Evolutionary conservation across 331 rosid genomes (phyloP).

Genomic region (Quercus lobata): DNA sequence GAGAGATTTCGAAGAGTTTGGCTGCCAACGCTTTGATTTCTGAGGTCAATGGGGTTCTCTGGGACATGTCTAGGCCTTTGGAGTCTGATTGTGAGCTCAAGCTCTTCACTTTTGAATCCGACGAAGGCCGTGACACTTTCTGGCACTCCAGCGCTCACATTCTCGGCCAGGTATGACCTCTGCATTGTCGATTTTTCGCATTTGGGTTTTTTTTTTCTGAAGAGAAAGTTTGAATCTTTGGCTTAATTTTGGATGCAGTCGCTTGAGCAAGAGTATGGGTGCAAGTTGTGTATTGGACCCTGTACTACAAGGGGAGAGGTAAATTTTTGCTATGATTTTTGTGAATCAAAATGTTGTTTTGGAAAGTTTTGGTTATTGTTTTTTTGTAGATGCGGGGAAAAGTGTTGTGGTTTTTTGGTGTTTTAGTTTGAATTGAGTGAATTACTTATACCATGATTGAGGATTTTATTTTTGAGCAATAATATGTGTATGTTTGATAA

Average conservation of each 20-base stretch:
- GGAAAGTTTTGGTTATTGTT: background rate
- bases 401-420: background rate
- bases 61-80: slow-evolving; percentile 89
- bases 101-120: slow-evolving; percentile 69
- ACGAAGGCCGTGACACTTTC: slow-evolving; percentile 92
- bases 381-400: background rate
- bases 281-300: slow-evolving; percentile 99
- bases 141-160: slow-evolving; percentile 99
- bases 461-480: too few species aligned
- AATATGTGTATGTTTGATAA: too few species aligned
- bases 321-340: background rate
- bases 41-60: slow-evolving; percentile 71
- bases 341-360: background rate
- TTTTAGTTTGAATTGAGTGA: background rate
- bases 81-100: slow-evolving; percentile 69
- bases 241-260: slow-evolving; percentile 40
- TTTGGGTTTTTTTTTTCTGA: background rate
- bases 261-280: slow-evolving; percentile 82
- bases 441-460: background rate
- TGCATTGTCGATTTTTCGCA: background rate
- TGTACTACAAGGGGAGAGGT: slow-evolving; percentile 99
- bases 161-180: slow-evolving; percentile 73
- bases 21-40: slow-evolving; percentile 79
- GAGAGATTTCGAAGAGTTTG: slow-evolving; percentile 73
- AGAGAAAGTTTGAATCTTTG: background rate